Base-by-base conservation (phyloP, 176 grass and related monocot genomes). In the Metroxylon sagu region DNA sequence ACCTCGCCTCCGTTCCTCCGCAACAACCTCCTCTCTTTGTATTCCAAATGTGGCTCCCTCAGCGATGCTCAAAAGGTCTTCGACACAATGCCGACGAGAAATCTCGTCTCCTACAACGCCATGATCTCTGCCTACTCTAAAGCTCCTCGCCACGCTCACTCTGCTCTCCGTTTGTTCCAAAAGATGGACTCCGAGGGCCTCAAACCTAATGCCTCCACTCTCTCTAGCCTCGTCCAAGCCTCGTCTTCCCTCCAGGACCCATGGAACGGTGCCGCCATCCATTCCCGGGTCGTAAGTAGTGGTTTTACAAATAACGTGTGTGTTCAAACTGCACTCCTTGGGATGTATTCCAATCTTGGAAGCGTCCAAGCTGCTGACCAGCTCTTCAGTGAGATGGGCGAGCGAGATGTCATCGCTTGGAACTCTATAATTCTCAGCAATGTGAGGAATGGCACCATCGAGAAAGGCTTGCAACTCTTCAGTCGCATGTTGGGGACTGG, bases 11-110 rank as follows among this genome's bases (percentile, higher is more conserved):
- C 81, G 18, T 90, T 96, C 71, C 54, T 85, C 51, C 61, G 59
- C 25, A 96, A 96, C 80, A 89, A 96, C 57, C 64, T 96, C 50
- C 74, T 96, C 51, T 75, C 83, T 4, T 74, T 96, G 56, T 96
- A 90, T 64, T 31, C 48, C 48, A 77, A 68, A 56, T 77, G 65
- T 56, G 48, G 71, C 57, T 75, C 83, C 57, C 26, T 96, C 25
- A 17, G 67, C 15, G 77, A 90, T 53, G 91, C 86, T 12, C 57
- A 73, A 52, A 85, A 77, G 25, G 62, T 95, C 64, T 88, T 95
- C 74, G 83, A 80, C 56, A 67, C 71, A 80, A 82, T 80, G 53
- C 74, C 77, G 6, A 8, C 17, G 4, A 77, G 83, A 58, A 77
- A 71, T 71, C 66, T 82, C 4, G 61, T 96, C 50, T 87, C 92